Base-by-base conservation (phyloP, 305 asterid genomes). In the Fraxinus greggii region DNA sequence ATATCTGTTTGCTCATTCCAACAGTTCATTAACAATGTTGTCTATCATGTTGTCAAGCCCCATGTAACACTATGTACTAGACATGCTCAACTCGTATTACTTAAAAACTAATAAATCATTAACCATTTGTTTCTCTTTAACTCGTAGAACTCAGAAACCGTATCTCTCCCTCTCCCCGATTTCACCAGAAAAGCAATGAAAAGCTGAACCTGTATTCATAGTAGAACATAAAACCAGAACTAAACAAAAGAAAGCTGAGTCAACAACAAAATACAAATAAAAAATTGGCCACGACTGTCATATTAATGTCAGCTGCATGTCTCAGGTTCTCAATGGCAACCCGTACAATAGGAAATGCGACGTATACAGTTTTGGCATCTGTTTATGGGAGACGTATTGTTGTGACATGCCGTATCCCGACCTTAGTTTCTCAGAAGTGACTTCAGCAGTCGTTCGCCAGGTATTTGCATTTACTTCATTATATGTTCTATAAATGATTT, bases 381-480 rank as follows among this genome's bases (percentile, higher is more conserved):
- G 98, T 35, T 86, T 93, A 32, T 94, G 98, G 98, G 98, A 94
- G 87, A 92, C 93, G 65, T 94, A 94, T 77, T 94, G 98, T 31
- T 94, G 98, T 29, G 98, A 94, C 90, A 91, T 94, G 93, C 98
- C 98, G 0, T 94, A 94, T 80, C 91, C 97, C 3, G 92, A 94
- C 82, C 97, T 94, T 48, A 94, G 98, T 83, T 94, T 94, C 84
- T 92, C 98, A 3, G 98, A 94, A 86, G 92, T 93, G 75, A 92
- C 98, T 56, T 94, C 97, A 81, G 98, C 97, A 5, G 98, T 94
- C 5, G 98, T 94, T 80, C 94, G 93, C 24, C 98, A 94, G 97
- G 98, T 91, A 86, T 75, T 28, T 29, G 65, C 10, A 59, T 59
- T 67, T 35, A 79, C 21, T 45, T 79, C 28, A 2, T 76, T 26